Evolutionary conservation across 768 basidiomycete species (phyloP), one percentile per base, ranked within the genome.

Genomic region (Dacryopinax primogenitus): DNA sequence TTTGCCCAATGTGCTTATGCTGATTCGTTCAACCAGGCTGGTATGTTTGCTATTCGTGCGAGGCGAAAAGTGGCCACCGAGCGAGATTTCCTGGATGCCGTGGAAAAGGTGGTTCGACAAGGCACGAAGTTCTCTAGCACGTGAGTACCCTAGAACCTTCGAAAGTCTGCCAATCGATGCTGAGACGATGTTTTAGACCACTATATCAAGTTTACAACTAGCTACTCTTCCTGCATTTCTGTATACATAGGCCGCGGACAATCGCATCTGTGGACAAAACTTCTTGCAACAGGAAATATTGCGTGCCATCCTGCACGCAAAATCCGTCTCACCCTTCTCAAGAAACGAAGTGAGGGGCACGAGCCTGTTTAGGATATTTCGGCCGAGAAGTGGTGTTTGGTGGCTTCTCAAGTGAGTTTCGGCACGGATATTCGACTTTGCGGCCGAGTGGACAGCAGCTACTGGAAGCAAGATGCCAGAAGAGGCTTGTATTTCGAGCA

Each of bases 1-100:
- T 16, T 35, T 58, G 30, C 33, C 2, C n/a, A 65, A 32, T 23
- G 23, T 64, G 2, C 36, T 63, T 30, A 13, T 62, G 66, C 28
- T 37, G 47, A 21, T 44, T 7, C 37, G 18, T 33, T 33, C 21
- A 26, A 32, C 35, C 37, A 90, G 88, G 96, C 96, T 61, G 96
- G 96, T n/a, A 98, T 99, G 96, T 99, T 95, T 77, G 95, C 96
- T 1, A 99, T 99, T 72, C 88, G 96, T 66, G 90, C 92, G 47
- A 82, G 96, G 70, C 82, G 96, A 76, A 98, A 98, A 76, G 92
- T 98, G 0, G 93, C 94, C 0, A 92, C 92, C 3, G 96, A 99
- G 74, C 87, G 92, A 64, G 96, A 99, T 76, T 99, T 97, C 78
- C 78, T 99, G 73, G 93, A 96, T 69, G 89, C 93, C 12, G 95